These are phyloP conservation scores for Hanseniaspora lindneri DNA, from an alignment of 805 yeast genomes.

Conservation along the genomic window DNA sequence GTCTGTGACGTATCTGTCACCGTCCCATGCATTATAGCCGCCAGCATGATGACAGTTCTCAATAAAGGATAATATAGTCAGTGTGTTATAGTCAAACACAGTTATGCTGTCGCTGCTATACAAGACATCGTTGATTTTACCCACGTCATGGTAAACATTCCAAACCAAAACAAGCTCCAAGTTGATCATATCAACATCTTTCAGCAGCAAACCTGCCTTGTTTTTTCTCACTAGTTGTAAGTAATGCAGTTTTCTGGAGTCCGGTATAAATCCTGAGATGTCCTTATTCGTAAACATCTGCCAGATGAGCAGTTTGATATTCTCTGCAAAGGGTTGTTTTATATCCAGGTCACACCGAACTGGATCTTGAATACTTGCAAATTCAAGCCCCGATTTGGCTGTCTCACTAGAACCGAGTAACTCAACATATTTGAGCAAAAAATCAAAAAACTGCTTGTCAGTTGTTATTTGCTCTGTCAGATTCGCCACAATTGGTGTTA, in stretches of 20 bases:
- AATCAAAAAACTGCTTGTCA: conserved; percentile 23
- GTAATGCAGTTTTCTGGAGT: neutral
- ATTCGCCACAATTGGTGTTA: conserved; percentile 21
- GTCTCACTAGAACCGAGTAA: too few species aligned
- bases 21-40: neutral
- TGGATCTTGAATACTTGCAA: conserved; percentile 1
- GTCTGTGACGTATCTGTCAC: neutral
- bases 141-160: neutral
- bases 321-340: conserved; percentile 25
- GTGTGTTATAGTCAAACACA: neutral
- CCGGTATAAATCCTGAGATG: neutral
- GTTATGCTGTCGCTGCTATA: neutral
- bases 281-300: neutral
- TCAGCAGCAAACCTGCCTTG: neutral
- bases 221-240: neutral
- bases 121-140: neutral
- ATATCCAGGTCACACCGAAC: conserved; percentile 6
- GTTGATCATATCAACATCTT: neutral
- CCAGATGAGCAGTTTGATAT: conserved; percentile 10
- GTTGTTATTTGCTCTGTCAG: conserved; percentile 18
- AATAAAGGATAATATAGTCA: neutral
- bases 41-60: neutral
- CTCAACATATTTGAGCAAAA: conserved; percentile 17
- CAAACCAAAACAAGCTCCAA: neutral
- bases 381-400: too few species aligned